phyloP scores from a whole-genome alignment of 352 stramenopile genomes.

The Phytophthora foliorum region DNA sequence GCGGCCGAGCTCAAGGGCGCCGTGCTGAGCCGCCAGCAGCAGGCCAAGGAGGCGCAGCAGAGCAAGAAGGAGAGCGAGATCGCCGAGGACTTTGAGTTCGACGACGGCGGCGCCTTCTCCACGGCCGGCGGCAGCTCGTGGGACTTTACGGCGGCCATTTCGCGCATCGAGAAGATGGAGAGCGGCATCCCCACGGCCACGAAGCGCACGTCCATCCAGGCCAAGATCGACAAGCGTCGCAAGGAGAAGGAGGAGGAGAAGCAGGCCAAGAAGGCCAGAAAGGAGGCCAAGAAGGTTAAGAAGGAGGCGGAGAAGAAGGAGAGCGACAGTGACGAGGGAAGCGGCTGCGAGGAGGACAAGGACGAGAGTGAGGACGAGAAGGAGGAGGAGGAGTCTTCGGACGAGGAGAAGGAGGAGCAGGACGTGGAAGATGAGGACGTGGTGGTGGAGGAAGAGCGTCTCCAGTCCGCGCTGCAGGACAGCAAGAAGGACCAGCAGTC shows the following conservation, averaged over 20 bases:
- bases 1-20: slow-evolving; percentile 57
- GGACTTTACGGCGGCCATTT: slow-evolving; percentile 91
- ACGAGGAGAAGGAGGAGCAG: slow-evolving; percentile 52
- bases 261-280: slow-evolving; percentile 64
- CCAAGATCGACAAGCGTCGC: slow-evolving; percentile 87
- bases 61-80: slow-evolving; percentile 69
- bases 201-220: slow-evolving; percentile 86
- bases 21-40: slow-evolving; percentile 79
- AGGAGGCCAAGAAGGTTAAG: slow-evolving; percentile 48
- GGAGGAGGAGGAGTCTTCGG: slow-evolving; percentile 42
- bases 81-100: slow-evolving; percentile 89
- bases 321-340: slow-evolving; percentile 12
- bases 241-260: slow-evolving; percentile 80
- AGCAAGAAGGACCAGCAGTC: slow-evolving; percentile 60
- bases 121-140: slow-evolving; percentile 74
- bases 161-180: slow-evolving; percentile 85
- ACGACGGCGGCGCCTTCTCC: slow-evolving; percentile 67
- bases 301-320: slow-evolving; percentile 39
- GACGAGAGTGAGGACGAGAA: slow-evolving; percentile 43
- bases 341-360: slow-evolving; percentile 25
- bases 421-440: slow-evolving; percentile 66
- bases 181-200: slow-evolving; percentile 58
- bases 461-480: slow-evolving; percentile 74
- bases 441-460: slow-evolving; percentile 80
- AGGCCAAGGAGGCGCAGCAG: slow-evolving; percentile 44